Conservation (phyloP, 176 grass and related monocot genomes). For the Zea luxurians region DNA sequence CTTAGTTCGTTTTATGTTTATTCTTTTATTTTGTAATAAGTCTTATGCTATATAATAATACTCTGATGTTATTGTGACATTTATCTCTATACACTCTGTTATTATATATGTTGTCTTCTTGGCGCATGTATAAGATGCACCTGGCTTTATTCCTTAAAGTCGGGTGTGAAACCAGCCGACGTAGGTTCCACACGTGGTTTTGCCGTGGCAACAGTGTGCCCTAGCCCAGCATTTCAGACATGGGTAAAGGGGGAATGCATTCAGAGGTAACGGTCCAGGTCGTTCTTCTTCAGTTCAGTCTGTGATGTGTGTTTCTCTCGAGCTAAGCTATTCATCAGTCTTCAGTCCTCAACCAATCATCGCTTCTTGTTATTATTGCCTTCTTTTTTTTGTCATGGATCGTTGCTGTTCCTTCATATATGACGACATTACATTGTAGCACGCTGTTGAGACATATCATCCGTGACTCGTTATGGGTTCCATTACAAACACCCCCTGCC, state of each 20-base stretch:
- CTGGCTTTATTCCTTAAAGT: no score
- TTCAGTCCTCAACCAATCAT: background rate
- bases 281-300: background rate
- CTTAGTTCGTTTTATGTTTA: no score
- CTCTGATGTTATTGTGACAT: no score
- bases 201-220: no score
- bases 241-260: background rate
- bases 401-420: background rate
- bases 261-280: background rate
- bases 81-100: no score
- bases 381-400: background rate
- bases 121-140: no score
- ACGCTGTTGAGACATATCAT: constrained; percentile 14
- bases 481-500: background rate
- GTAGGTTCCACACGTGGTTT: no score
- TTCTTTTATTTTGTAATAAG: no score
- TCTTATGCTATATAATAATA: no score
- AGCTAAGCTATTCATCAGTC: background rate
- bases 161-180: no score
- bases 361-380: no score
- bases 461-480: background rate
- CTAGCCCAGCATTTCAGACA: background rate
- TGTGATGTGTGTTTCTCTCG: background rate
- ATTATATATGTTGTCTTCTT: no score
- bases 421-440: constrained; percentile 14